Percentiles rank a stretch among this genome's conserved stretches.
Evolutionary conservation across 176 grass and related monocot genomes (phyloP).

Genomic region (Aegilops bicornis): DNA sequence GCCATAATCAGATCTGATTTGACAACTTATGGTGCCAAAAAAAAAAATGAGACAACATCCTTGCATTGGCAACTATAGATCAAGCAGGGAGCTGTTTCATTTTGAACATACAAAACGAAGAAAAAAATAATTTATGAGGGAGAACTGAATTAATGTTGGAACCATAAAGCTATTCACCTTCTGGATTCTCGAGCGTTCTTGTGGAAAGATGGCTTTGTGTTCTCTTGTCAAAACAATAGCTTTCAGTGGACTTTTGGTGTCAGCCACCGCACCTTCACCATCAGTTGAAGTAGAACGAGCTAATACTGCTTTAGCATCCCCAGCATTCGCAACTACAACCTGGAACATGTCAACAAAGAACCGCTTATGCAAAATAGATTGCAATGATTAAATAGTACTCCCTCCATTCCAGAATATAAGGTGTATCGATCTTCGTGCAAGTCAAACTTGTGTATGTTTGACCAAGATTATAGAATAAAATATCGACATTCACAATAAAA

Average conservation of each 20-base stretch:
- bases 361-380: not conserved
- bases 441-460: no score
- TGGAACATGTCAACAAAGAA: slow-evolving; percentile 32
- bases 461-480: no score
- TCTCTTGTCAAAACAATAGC: slow-evolving; percentile 98
- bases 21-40: not conserved
- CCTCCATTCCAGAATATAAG: no score
- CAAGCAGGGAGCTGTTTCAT: not conserved
- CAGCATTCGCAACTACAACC: slow-evolving; percentile 88
- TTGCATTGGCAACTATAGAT: not conserved
- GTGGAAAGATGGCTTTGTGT: slow-evolving; percentile 97
- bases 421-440: no score
- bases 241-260: slow-evolving; percentile 44
- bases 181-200: slow-evolving; percentile 78
- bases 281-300: slow-evolving; percentile 51
- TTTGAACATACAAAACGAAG: not conserved
- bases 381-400: not conserved
- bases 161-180: slow-evolving; percentile 53
- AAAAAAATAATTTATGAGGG: not conserved
- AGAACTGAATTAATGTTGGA: not conserved
- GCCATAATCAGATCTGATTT: not conserved
- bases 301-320: slow-evolving; percentile 94
- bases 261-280: slow-evolving; percentile 20
- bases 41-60: not conserved
- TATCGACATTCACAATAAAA: no score